Evolutionary conservation across 139 green algal species (phyloP).

Genomic region (Gonium pectorale): DNA sequence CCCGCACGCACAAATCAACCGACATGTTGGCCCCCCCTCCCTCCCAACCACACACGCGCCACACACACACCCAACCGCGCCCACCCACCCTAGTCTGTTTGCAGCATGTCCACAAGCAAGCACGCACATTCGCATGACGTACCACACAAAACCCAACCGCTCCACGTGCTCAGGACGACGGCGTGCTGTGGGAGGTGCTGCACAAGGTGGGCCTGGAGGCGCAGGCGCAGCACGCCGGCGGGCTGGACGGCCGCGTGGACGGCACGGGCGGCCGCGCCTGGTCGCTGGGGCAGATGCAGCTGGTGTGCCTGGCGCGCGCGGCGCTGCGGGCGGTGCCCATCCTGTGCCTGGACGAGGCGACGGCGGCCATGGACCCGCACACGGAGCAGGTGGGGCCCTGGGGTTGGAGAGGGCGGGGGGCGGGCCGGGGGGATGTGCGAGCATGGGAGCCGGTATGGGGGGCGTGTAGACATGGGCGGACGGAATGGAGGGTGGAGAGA

Average conservation of each 20-base stretch:
- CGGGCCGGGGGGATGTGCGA: too few relatives aligned
- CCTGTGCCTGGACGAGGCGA: conserved; percentile 85
- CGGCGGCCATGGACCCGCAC: conserved; percentile 79
- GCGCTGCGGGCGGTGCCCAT: conserved; percentile 72
- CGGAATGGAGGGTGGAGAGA: too few relatives aligned
- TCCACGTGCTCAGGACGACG: conserved; percentile 24
- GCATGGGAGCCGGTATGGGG: too few relatives aligned
- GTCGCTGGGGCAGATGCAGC: conserved; percentile 80
- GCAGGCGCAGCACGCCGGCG: conserved; percentile 50
- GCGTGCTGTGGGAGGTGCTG: conserved; percentile 74
- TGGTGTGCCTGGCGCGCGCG: conserved; percentile 82
- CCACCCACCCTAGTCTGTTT: not conserved
- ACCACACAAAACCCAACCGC: too few relatives aligned
- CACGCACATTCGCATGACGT: too few relatives aligned
- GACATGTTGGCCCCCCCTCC: too few relatives aligned
- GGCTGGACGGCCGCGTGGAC: conserved; percentile 75
- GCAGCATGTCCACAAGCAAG: too few relatives aligned
- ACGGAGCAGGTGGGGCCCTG: conserved; percentile 76
- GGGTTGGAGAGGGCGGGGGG: too few relatives aligned
- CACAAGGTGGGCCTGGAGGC: conserved; percentile 40
- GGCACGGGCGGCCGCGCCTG: conserved; percentile 61
- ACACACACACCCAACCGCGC: too few relatives aligned
- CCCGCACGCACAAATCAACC: too few relatives aligned
- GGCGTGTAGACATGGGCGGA: too few relatives aligned
- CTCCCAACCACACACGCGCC: too few relatives aligned